A percentile compares a stretch with the other conserved stretches of the same genome.
Conservation (phyloP, 306 rosid species). For the Citrullus mucosospermus region DNA sequence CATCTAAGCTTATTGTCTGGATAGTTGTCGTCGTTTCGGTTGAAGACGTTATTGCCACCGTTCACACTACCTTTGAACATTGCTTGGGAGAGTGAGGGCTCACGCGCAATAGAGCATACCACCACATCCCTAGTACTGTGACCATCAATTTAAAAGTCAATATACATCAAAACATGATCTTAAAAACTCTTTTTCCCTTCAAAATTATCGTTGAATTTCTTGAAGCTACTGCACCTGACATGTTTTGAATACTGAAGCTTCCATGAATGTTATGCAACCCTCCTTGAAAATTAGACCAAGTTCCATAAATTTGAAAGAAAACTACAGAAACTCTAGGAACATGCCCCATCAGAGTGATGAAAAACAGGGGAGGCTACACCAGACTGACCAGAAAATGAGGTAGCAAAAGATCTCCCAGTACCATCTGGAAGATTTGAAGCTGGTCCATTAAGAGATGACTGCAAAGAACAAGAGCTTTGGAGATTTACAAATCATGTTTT, state of each 20-base stretch:
- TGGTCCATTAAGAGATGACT: constrained; percentile 91
- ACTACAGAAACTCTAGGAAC: constrained; percentile 15
- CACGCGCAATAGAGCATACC: too few relatives aligned
- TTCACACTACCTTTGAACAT: too few relatives aligned
- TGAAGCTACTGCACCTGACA: constrained; percentile 57
- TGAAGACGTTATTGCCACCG: too few relatives aligned
- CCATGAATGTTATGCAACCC: constrained; percentile 86
- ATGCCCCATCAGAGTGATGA: constrained; percentile 74
- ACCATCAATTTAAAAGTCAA: too few relatives aligned
- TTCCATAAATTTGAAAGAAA: constrained; percentile 21
- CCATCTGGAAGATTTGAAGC: constrained; percentile 84
- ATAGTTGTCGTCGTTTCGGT: too few relatives aligned
- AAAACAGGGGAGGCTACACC: constrained; percentile 86
- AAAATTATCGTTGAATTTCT: constrained; percentile 55
- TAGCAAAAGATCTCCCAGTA: constrained; percentile 64
- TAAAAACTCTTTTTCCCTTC: too few relatives aligned
- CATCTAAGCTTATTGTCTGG: too few relatives aligned
- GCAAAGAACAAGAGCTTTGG: constrained; percentile 15
- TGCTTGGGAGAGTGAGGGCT: too few relatives aligned
- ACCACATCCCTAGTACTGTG: too few relatives aligned
- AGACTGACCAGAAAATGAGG: constrained; percentile 95
- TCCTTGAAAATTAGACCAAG: constrained; percentile 34
- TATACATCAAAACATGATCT: too few relatives aligned
- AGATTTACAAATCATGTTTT: not conserved
- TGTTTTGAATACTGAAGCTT: constrained; percentile 79